Conservation (phyloP, 768 basidiomycete species). For the Tubosaeta brunneosetosa region DNA sequence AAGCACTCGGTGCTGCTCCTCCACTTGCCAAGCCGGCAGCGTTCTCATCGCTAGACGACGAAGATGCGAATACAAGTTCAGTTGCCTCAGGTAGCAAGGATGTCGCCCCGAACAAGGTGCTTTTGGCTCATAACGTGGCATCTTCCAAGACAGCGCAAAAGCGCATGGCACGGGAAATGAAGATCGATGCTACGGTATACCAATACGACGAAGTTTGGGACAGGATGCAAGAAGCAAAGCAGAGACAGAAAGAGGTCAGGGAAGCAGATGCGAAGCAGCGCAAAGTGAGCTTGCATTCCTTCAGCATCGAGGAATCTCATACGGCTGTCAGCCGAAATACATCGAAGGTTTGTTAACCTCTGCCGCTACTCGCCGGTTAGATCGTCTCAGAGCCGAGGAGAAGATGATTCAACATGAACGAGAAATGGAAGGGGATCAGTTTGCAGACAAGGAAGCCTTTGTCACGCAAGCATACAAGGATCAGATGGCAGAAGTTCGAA, state of each 20-base stretch:
- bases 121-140: constrained; percentile 53
- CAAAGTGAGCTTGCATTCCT: constrained; percentile 50
- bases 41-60: constrained; percentile 63
- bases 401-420: constrained; percentile 95
- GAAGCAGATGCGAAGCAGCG: constrained; percentile 71
- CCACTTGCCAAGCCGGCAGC: constrained; percentile 56
- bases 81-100: constrained; percentile 40
- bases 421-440: constrained; percentile 90
- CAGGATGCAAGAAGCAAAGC: constrained; percentile 85
- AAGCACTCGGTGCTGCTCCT: constrained; percentile 49
- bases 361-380: constrained; percentile 83
- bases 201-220: constrained; percentile 98
- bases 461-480: constrained; percentile 97
- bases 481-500: constrained; percentile 88
- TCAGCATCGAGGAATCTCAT: constrained; percentile 8
- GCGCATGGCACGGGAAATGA: constrained; percentile 73
- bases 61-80: constrained; percentile 49
- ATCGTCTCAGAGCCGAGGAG: constrained; percentile 91
- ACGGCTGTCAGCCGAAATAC: constrained; percentile 75
- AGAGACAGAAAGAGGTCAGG: constrained; percentile 66
- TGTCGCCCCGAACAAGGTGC: constrained; percentile 47
- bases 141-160: constrained; percentile 64
- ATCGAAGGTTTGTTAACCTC: constrained; percentile 73
- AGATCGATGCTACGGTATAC: constrained; percentile 77
- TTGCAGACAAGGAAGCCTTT: constrained; percentile 92